A percentile compares a stretch with the other conserved stretches of the same genome.
Conservation (phyloP, 176 grass and related monocot genomes). For the Hordeum vulgare region MorexV3_pseudomolecules_assembly NC_058522.1:415037677-415038176, state of each 20-base stretch:
- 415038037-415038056: neutral
- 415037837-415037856: slow-evolving; percentile 13
- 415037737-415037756: neutral
- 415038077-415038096: neutral
- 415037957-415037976: slow-evolving; percentile 34
- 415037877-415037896: slow-evolving; percentile 12
- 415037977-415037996: neutral
- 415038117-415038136: neutral
- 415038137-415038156: neutral
- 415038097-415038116: neutral
- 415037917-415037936: slow-evolving; percentile 19
- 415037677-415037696: slow-evolving; percentile 1
- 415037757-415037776: neutral
- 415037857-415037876: slow-evolving; percentile 5
- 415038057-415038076: neutral
- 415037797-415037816: slow-evolving; percentile 15
- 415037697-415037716: slow-evolving; percentile 10
- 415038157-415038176: slow-evolving; percentile 9
- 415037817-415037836: neutral
- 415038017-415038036: neutral
- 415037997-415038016: neutral
- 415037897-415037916: slow-evolving; percentile 33
- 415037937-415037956: slow-evolving; percentile 16
- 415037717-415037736: slow-evolving; percentile 6
- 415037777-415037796: neutral